Evolutionary conservation across 768 basidiomycete species (phyloP), one percentile per base, ranked within the genome.

Genomic region (Leucocoprinus sp.): DNA sequence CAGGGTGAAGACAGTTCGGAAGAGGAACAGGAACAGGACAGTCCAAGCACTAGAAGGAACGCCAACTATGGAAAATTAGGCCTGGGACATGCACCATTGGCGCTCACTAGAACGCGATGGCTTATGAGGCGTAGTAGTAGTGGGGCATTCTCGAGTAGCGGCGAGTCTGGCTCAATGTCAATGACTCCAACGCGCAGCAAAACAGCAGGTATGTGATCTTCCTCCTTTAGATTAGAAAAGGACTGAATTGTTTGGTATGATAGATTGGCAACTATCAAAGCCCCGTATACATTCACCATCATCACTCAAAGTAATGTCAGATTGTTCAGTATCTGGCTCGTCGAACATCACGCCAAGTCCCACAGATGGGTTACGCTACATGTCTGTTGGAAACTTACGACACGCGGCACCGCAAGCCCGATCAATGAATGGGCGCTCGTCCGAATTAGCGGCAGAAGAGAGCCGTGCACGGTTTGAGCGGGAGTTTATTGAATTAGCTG

Each of bases 81-180:
- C 1, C 64, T 86, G 9, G 85, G 84, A 0, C 71, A 73, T 44
- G 57, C 56, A 21, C 47, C 60, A n/a, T 50, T 63, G 8, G 61
- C 66, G 4, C 59, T 71, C 8, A 62, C 69, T 27, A 68, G 74
- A 22, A 67, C 75, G 37, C 68, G 73, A 31, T 82, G 79, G 78
- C 58, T 88, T 23, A 76, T 83, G 73, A 74, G 87, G 9, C 70
- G 87, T 50, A 87, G 80, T 46, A 89, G 85, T 56, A 88, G 86
- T 52, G 85, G 86, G 11, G 82, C 83, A 1, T 86, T 87, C 55
- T 88, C 86, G 8, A 82, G 77, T 51, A 78, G 83, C 15, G 84
- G 84, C 53, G 84, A 88, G 18, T 72, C 69, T 19, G 65, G 69
- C 12, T 78, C 74, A 23, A 66, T 74, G 28, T 61, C 67, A 36